Percentiles rank a stretch among this genome's conserved stretches.
These are phyloP conservation scores for Salix caprea DNA, from an alignment of 345 rosid species.

Conservation along the genomic window DNA sequence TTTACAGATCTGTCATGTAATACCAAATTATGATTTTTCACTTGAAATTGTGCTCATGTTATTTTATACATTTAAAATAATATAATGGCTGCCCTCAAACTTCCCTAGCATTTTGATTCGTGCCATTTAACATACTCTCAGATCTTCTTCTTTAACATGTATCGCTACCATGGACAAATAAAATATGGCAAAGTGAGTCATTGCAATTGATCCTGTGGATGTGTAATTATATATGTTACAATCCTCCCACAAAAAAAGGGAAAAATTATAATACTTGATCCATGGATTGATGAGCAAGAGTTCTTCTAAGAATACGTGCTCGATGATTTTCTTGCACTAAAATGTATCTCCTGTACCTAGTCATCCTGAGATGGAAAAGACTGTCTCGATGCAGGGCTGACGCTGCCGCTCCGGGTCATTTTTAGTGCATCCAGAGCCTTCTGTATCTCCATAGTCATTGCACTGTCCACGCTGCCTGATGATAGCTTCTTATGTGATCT, in stretches of 20 bases:
- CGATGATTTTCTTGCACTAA: not conserved
- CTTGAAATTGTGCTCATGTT: not conserved
- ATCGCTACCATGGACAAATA: too few species aligned
- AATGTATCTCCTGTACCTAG: not conserved
- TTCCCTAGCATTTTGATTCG: not conserved
- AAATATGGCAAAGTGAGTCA: too few species aligned
- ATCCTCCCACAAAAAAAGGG: too few species aligned
- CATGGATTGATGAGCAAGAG: not conserved
- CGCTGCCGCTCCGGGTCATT: constrained; percentile 62
- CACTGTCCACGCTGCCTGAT: constrained; percentile 97
- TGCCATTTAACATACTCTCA: not conserved
- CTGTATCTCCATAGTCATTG: constrained; percentile 96
- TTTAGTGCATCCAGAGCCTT: constrained; percentile 82
- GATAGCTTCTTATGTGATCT: constrained; percentile 81
- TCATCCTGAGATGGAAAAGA: constrained; percentile 43
- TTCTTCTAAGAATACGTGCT: too few species aligned
- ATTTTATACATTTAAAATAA: not conserved
- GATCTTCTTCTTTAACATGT: too few species aligned
- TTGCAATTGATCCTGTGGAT: not conserved
- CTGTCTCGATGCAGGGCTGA: constrained; percentile 50
- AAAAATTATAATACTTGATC: not conserved
- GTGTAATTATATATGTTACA: not conserved
- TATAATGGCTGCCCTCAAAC: not conserved
- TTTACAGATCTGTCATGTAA: not conserved
- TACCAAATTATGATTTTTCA: not conserved